phyloP scores from a whole-genome alignment of 1,284 basidiomycete species.

The Hemileia vastatrix region DNA sequence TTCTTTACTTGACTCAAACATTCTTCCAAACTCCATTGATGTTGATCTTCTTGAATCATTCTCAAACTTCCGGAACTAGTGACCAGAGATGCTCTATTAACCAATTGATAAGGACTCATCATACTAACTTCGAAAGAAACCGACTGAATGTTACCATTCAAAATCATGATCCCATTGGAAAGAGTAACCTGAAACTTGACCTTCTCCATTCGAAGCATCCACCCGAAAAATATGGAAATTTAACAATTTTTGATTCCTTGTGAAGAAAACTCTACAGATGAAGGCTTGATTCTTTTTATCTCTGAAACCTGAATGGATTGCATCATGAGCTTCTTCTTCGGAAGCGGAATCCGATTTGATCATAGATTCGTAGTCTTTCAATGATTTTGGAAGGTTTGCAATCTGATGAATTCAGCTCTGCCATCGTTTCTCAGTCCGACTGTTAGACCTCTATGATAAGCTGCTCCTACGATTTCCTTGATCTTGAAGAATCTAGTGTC shows the following conservation, averaged over 20 bases:
- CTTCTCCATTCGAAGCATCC: too few species aligned
- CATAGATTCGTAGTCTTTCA: not conserved
- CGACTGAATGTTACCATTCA: too few species aligned
- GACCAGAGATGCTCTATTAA: slow-evolving; percentile 31
- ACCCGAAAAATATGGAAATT: slow-evolving; percentile 41
- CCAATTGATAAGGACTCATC: too few species aligned
- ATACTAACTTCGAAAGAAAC: too few species aligned
- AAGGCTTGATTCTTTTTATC: slow-evolving; percentile 35
- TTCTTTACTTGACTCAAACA: slow-evolving; percentile 33
- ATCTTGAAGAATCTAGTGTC: not conserved
- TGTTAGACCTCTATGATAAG: not conserved
- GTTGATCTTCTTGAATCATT: slow-evolving; percentile 36
- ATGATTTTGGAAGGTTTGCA: not conserved
- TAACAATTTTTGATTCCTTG: slow-evolving; percentile 35
- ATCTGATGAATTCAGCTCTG: not conserved
- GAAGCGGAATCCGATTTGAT: too few species aligned
- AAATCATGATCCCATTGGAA: too few species aligned
- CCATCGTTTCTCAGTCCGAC: not conserved
- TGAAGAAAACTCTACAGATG: slow-evolving; percentile 39
- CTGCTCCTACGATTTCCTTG: not conserved
- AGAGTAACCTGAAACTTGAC: too few species aligned
- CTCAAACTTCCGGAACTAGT: slow-evolving; percentile 36
- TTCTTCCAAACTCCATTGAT: slow-evolving; percentile 40
- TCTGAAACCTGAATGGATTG: slow-evolving; percentile 36
- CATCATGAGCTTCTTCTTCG: slow-evolving; percentile 34